phyloP scores from a whole-genome alignment of 2,329 filamentous ascomycete genomes.

The Hymenoscyphus linearis region DNA sequence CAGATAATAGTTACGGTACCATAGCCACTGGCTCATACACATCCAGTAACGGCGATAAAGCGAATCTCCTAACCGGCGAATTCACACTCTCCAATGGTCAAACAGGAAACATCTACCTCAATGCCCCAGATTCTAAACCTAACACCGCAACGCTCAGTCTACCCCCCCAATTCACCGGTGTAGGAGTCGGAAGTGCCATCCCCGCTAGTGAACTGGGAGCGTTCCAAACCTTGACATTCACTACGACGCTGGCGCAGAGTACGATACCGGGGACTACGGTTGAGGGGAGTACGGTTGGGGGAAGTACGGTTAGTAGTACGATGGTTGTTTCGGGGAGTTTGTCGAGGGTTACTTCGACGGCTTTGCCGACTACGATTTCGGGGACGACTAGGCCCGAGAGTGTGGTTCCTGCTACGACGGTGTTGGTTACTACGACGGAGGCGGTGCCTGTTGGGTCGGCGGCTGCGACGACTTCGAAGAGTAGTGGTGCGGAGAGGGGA shows the following conservation, averaged over 20 bases:
- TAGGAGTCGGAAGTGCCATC: conserved; percentile 41
- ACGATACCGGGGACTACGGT: conserved; percentile 23
- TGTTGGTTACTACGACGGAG: conserved; percentile 10
- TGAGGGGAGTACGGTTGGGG: conserved; percentile 9
- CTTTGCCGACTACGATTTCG: conserved; percentile 5
- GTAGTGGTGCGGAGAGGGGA: background rate
- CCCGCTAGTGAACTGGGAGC: conserved; percentile 39
- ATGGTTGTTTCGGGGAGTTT: conserved; percentile 2
- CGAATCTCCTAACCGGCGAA: conserved; percentile 41
- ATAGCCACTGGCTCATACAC: conserved; percentile 40
- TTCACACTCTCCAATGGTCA: conserved; percentile 37
- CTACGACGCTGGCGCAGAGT: conserved; percentile 17
- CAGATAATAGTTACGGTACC: conserved; percentile 42
- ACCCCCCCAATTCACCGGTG: conserved; percentile 41
- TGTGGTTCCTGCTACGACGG: background rate
- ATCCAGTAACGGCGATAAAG: conserved; percentile 32
- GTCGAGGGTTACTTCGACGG: background rate
- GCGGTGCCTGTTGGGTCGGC: background rate
- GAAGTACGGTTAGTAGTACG: background rate
- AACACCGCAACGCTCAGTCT: conserved; percentile 40
- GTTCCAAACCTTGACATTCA: conserved; percentile 31
- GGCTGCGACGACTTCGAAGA: background rate
- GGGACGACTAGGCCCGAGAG: background rate
- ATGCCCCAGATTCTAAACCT: conserved; percentile 34
- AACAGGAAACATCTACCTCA: conserved; percentile 41